Percentiles rank a stretch among this genome's conserved stretches.
Evolutionary conservation across 371 early-diverging fungal species (phyloP).

Genomic region (Mucor sp.): DNA sequence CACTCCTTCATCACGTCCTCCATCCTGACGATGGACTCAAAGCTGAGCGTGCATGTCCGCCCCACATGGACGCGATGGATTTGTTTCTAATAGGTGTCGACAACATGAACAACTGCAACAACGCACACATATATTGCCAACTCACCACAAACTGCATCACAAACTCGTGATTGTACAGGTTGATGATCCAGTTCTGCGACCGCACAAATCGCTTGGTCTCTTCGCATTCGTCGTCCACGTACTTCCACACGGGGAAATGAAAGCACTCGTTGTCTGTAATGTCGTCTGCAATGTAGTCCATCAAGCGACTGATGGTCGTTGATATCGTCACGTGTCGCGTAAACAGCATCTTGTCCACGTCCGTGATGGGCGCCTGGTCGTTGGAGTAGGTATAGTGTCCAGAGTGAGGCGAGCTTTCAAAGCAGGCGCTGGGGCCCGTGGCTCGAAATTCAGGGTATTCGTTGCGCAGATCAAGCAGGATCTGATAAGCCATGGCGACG

Average conservation of each 20-base stretch:
- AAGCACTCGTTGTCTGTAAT: neutral
- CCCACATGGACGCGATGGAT: conserved; percentile 15
- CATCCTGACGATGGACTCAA: conserved; percentile 13
- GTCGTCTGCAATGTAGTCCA: conserved; percentile 1
- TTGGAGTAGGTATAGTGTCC: neutral
- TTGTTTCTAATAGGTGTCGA: neutral
- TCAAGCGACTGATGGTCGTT: neutral
- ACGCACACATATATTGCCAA: too few relatives aligned
- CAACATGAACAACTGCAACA: too few relatives aligned
- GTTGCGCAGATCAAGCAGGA: conserved; percentile 12
- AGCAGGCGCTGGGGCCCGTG: neutral
- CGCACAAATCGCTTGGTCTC: neutral
- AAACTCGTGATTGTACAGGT: conserved; percentile 11
- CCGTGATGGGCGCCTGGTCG: neutral
- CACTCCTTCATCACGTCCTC: conserved; percentile 13
- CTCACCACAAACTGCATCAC: conserved; percentile 2
- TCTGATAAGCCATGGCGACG: conserved; percentile 11
- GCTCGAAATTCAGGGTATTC: neutral
- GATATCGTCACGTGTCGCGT: neutral
- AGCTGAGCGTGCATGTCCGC: conserved; percentile 11
- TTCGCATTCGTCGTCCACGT: conserved; percentile 5
- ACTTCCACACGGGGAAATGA: neutral
- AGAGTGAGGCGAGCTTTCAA: neutral
- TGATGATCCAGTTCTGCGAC: neutral
- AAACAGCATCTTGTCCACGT: conserved; percentile 3